Conservation (phyloP, 257 asterid species). For the Penstemon barbatus region DNA sequence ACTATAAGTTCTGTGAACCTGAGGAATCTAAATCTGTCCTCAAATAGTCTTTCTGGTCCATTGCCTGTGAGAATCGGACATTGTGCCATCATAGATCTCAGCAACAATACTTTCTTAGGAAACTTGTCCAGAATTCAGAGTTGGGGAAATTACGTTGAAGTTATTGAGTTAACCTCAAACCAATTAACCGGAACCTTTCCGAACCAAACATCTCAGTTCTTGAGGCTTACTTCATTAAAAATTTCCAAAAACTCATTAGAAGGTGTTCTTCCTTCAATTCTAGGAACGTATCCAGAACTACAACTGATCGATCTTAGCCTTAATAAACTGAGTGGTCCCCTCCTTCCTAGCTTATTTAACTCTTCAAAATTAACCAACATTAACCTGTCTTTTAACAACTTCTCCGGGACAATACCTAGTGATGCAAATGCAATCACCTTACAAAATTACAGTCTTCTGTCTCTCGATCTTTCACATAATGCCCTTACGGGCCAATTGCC, state of each 20-base stretch:
- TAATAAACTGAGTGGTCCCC: constrained; percentile 55
- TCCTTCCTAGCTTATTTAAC: constrained; percentile 62
- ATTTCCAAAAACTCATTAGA: constrained; percentile 80
- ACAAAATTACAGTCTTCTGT: constrained; percentile 43
- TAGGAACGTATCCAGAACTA: constrained; percentile 66
- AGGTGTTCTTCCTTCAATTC: constrained; percentile 56
- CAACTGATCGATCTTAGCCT: constrained; percentile 60
- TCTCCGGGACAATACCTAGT: constrained; percentile 56
- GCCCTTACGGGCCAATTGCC: constrained; percentile 58
- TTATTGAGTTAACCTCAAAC: constrained; percentile 71
- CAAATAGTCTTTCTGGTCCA: constrained; percentile 71
- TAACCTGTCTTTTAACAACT: constrained; percentile 67
- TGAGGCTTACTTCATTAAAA: constrained; percentile 72
- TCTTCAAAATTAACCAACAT: constrained; percentile 47
- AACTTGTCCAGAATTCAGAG: constrained; percentile 61
- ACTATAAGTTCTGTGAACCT: constrained; percentile 57
- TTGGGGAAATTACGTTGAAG: constrained; percentile 82
- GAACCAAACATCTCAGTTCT: constrained; percentile 60
- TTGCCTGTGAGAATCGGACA: constrained; percentile 67
- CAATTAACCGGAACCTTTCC: constrained; percentile 55
- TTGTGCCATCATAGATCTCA: constrained; percentile 69
- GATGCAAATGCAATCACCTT: constrained; percentile 24
- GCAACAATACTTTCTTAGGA: constrained; percentile 70
- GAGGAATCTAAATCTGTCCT: constrained; percentile 65
- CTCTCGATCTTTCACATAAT: constrained; percentile 71